Evolutionary conservation across 768 basidiomycete genomes (phyloP).

Genomic region (Agaricus sinodeliciosus): DNA sequence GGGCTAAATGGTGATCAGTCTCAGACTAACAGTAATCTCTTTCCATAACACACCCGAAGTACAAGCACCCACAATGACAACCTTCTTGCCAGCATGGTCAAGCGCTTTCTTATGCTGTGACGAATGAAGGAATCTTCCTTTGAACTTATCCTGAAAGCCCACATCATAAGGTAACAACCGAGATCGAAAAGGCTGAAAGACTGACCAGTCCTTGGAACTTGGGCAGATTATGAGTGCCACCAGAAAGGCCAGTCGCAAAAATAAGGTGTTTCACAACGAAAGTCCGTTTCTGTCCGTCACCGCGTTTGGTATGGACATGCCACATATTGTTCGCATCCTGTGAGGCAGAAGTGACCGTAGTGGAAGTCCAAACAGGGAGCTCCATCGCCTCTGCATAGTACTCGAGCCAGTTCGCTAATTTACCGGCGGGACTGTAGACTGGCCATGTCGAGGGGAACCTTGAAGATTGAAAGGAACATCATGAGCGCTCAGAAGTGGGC

Average conservation of each 20-base stretch:
- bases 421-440: slow-evolving; percentile 44
- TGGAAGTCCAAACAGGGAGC: slow-evolving; percentile 56
- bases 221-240: slow-evolving; percentile 40
- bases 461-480: background rate
- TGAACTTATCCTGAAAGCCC: slow-evolving; percentile 26
- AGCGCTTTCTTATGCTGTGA: slow-evolving; percentile 38
- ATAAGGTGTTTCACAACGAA: slow-evolving; percentile 46
- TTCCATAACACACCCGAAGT: slow-evolving; percentile 36
- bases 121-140: slow-evolving; percentile 50
- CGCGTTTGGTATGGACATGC: slow-evolving; percentile 34
- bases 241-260: slow-evolving; percentile 49
- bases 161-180: background rate
- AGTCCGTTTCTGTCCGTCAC: slow-evolving; percentile 24
- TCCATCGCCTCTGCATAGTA: slow-evolving; percentile 53
- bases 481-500: background rate
- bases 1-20: slow-evolving; percentile 18
- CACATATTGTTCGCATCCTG: slow-evolving; percentile 36
- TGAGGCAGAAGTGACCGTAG: slow-evolving; percentile 28
- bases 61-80: slow-evolving; percentile 62
- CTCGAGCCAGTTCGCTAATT: slow-evolving; percentile 64
- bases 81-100: slow-evolving; percentile 55
- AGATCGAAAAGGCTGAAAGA: background rate
- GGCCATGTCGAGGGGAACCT: slow-evolving; percentile 49
- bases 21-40: too few species aligned
- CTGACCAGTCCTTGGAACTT: slow-evolving; percentile 34